Base-by-base conservation (phyloP, 2,329 filamentous ascomycete species). In the Microcyclosporella mali region DNA sequence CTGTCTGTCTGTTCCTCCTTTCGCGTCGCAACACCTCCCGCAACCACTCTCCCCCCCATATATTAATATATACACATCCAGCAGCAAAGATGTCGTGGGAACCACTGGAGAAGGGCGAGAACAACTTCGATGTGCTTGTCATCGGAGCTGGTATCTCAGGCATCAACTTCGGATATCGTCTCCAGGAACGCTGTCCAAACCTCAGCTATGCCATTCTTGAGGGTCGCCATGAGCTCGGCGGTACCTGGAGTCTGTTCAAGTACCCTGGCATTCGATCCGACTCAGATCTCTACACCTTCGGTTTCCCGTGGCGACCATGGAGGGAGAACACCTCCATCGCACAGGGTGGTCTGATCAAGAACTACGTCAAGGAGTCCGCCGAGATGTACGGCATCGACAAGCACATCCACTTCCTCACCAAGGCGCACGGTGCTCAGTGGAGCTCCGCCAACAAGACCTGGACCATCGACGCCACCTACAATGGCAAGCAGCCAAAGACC, bases 181-280 rank as follows among this genome's bases (percentile, higher is more conserved):
- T 66, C 6, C 62, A 65, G 45, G 61, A 64, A 34, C 52, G 60
- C 33, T 50, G 81, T 1, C 79, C 82, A 0, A 58, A 69, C 33
- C 65, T 72, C 30, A 74, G 63, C 2, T 88, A 84, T 58, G 71
- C 75, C 10, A 77, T 90, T 18, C 71, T 89, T 12, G 85, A 90
- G 61, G 73, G 71, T 1, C 79, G 85, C 27, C 68, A 73, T 37
- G 67, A 70, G 18, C 70, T 89, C 4, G 85, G 85, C 1, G 85
- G 86, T 1, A 90, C 85, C 0, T 89, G 85, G 85, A 80, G 84
- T 55, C 66, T 88, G 2, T 90, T 88, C 68, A 77, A 73, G 31
- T 90, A 88, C 53, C 85, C 84, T 0, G 58, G 85, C 6, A 82
- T 86, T 50, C 68, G 70, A 11, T 72, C 69, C 14, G 70, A 73